Evolutionary conservation across 495 filamentous ascomycete genomes (phyloP).

Genomic region (Penicillium nucicola): DNA sequence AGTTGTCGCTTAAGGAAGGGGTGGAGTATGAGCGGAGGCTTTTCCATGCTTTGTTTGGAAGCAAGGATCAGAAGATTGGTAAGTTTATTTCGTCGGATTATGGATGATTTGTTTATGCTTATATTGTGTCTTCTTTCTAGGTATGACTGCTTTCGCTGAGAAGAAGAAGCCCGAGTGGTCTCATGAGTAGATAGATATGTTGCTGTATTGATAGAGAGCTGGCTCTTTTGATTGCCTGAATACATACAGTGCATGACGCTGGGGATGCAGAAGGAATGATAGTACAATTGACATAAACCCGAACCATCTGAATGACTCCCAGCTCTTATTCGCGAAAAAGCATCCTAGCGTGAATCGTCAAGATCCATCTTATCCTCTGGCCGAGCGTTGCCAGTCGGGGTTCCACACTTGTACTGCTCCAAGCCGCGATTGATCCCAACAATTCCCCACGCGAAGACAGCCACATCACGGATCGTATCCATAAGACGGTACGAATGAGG

Average conservation of each 20-base stretch:
- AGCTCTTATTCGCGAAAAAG: conserved; percentile 6
- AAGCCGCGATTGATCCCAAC: conserved; percentile 78
- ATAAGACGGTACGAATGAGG: conserved; percentile 62
- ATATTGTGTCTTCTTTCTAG: conserved; percentile 28
- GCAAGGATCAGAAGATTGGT: conserved; percentile 94
- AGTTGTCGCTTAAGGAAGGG: conserved; percentile 78
- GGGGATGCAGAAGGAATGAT: background rate
- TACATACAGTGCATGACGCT: background rate
- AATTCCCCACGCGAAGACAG: conserved; percentile 48
- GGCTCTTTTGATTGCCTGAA: background rate
- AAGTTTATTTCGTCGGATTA: conserved; percentile 18
- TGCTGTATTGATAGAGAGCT: background rate
- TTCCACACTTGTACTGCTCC: conserved; percentile 60
- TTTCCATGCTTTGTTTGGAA: conserved; percentile 91
- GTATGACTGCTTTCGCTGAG: conserved; percentile 92
- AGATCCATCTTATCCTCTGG: conserved; percentile 41
- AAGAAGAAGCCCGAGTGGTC: conserved; percentile 94
- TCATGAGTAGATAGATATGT: conserved; percentile 64
- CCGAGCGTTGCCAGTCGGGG: conserved; percentile 55
- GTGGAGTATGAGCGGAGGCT: conserved; percentile 91
- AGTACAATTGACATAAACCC: background rate
- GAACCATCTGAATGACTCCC: background rate
- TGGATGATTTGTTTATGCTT: conserved; percentile 10
- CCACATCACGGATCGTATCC: conserved; percentile 77
- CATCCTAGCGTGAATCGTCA: background rate